Evolutionary conservation across 306 rosid genomes (phyloP).

Genomic region (Ormosia emarginata): DNA sequence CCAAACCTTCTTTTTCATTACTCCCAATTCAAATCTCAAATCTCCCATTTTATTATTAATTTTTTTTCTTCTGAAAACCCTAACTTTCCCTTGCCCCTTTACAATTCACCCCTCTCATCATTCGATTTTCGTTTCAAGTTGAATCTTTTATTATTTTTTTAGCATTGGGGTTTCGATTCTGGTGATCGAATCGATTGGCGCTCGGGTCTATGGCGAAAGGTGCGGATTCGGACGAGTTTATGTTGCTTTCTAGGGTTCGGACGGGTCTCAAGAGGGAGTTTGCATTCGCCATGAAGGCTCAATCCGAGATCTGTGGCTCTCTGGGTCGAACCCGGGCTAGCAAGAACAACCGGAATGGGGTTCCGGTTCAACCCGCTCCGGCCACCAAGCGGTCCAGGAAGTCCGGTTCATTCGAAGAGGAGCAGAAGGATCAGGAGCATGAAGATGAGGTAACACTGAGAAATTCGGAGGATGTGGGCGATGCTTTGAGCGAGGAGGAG

Average conservation of each 20-base stretch:
- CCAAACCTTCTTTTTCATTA: neutral
- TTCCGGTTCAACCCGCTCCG: neutral
- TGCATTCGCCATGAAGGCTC: slow-evolving; percentile 42
- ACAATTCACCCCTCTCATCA: too few species aligned
- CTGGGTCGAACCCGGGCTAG: slow-evolving; percentile 32
- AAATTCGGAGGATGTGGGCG: neutral
- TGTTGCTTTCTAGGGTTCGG: slow-evolving; percentile 63
- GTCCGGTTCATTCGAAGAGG: neutral
- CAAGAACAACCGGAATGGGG: slow-evolving; percentile 18
- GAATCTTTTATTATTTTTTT: too few species aligned
- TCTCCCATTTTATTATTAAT: too few species aligned
- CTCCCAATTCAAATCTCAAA: neutral
- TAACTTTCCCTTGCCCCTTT: too few species aligned
- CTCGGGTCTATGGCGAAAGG: slow-evolving; percentile 72
- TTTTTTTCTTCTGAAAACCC: neutral
- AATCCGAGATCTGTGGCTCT: slow-evolving; percentile 32
- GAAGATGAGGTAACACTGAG: too few species aligned
- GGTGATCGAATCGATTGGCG: neutral
- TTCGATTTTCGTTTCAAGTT: too few species aligned
- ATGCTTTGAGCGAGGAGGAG: slow-evolving; percentile 59
- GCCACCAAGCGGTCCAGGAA: slow-evolving; percentile 14
- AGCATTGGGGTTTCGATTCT: neutral
- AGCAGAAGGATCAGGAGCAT: neutral
- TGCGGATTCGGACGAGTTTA: slow-evolving; percentile 64
- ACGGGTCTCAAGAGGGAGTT: slow-evolving; percentile 41